Percentiles rank a stretch among this genome's conserved stretches.
These are phyloP conservation scores for Aureobasidium uvarum DNA, from an alignment of 2,329 filamentous ascomycete genomes.

Conservation along the genomic window DNA sequence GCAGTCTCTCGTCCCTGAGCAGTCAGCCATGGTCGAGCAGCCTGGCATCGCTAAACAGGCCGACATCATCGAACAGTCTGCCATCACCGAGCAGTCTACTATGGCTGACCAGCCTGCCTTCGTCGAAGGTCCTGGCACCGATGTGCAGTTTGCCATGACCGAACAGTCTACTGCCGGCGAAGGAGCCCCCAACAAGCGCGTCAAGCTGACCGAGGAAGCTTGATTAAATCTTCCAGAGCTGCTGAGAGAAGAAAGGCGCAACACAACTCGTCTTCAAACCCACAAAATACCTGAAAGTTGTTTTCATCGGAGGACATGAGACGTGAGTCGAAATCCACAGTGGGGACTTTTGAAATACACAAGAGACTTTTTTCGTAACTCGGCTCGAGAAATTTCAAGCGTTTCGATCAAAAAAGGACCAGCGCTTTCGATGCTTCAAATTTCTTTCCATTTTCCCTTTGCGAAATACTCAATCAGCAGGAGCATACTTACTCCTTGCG, in stretches of 20 bases:
- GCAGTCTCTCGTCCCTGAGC: too few relatives aligned
- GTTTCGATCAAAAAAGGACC: neutral
- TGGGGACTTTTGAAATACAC: neutral
- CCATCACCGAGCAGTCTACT: neutral
- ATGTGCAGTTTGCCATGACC: neutral
- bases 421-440: too few relatives aligned
- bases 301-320: too few relatives aligned
- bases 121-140: too few relatives aligned
- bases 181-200: neutral
- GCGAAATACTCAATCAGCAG: slow-evolving; percentile 20
- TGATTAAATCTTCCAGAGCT: neutral
- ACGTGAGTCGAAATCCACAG: too few relatives aligned
- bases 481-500: slow-evolving; percentile 34
- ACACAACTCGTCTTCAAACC: neutral
- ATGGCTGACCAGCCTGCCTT: too few relatives aligned
- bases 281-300: neutral
- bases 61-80: neutral
- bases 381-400: neutral
- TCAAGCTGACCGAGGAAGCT: neutral
- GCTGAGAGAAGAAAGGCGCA: neutral
- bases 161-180: neutral
- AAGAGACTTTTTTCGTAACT: too few relatives aligned
- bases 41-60: too few relatives aligned
- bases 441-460: too few relatives aligned
- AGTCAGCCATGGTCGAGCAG: too few relatives aligned